A percentile compares a stretch with the other conserved stretches of the same genome.
Evolutionary conservation across 768 basidiomycete species (phyloP).

Genomic region (Cubamyces sp.): DNA sequence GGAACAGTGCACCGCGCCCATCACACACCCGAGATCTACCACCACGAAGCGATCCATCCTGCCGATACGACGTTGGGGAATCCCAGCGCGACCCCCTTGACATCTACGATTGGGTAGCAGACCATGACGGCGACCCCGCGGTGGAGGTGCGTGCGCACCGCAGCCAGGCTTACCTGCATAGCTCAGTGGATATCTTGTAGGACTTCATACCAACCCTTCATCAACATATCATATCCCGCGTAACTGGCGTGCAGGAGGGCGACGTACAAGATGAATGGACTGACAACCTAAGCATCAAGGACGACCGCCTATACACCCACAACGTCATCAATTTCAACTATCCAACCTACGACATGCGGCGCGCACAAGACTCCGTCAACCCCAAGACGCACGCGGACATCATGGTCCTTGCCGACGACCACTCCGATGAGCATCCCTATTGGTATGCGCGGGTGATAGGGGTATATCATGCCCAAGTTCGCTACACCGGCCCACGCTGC

Average conservation of each 20-base stretch:
- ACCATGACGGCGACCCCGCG: no score
- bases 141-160: conserved; percentile 37
- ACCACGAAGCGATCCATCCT: no score
- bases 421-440: conserved; percentile 29
- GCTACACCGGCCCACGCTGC: conserved; percentile 6
- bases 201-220: conserved; percentile 34
- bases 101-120: no score
- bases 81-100: no score
- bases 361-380: conserved; percentile 47
- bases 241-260: conserved; percentile 33
- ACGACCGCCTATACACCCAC: conserved; percentile 37
- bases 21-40: no score
- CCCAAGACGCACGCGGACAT: conserved; percentile 40
- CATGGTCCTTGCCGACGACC: conserved; percentile 28
- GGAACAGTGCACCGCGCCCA: no score
- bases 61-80: no score
- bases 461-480: conserved; percentile 36
- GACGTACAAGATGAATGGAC: conserved; percentile 34
- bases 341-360: conserved; percentile 47
- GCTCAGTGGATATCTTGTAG: conserved; percentile 25
- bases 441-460: conserved; percentile 36
- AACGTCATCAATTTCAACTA: conserved; percentile 41
- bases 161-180: conserved; percentile 32
- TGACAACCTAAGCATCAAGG: conserved; percentile 22
- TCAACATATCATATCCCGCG: conserved; percentile 35